Conservation (phyloP, 2,329 filamentous ascomycete species). For the Xylaria sp. region DNA sequence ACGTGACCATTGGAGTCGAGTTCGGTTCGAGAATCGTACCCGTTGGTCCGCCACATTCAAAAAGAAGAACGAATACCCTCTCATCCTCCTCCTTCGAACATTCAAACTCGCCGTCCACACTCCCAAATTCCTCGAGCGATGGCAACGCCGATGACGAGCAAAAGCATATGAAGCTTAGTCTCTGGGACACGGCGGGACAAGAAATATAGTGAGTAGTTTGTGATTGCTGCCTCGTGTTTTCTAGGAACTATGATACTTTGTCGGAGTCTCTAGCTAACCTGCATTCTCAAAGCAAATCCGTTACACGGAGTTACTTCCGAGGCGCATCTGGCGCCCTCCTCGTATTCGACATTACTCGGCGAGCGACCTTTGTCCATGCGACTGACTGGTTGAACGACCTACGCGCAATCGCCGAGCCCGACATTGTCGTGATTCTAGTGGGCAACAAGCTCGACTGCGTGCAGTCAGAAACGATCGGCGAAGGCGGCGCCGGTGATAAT, state of each 20-base stretch:
- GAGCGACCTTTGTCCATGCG: constrained; percentile 85
- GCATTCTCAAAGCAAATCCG: constrained; percentile 70
- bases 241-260: neutral
- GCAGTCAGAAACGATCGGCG: constrained; percentile 44
- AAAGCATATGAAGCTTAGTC: constrained; percentile 89
- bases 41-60: constrained; percentile 80
- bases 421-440: constrained; percentile 93
- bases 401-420: constrained; percentile 92
- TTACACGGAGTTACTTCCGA: constrained; percentile 93
- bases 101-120: constrained; percentile 34
- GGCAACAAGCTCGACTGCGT: constrained; percentile 94
- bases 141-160: constrained; percentile 52
- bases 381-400: constrained; percentile 95
- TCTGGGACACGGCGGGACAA: constrained; percentile 97
- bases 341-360: constrained; percentile 93
- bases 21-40: constrained; percentile 94
- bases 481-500: constrained; percentile 51
- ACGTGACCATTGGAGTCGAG: constrained; percentile 97
- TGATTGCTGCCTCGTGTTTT: neutral
- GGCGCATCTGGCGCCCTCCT: constrained; percentile 78
- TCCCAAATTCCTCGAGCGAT: constrained; percentile 11
- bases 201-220: constrained; percentile 74
- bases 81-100: constrained; percentile 34
- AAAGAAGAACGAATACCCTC: constrained; percentile 43
- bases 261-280: constrained; percentile 19